A percentile compares a stretch with the other conserved stretches of the same genome.
phyloP scores from a whole-genome alignment of 345 rosid species.

The Mangifera indica region DNA sequence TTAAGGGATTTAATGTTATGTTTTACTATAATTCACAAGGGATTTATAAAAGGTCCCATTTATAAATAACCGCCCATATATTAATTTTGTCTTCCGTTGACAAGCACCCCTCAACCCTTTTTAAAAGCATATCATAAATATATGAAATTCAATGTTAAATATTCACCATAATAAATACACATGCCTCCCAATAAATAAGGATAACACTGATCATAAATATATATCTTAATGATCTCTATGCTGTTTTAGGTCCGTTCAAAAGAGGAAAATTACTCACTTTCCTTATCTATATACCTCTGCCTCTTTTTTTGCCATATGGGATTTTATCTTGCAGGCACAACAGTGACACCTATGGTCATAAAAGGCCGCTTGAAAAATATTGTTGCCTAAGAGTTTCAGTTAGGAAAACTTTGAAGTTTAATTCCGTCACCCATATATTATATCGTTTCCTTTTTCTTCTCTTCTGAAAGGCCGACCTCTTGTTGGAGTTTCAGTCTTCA shows the following conservation, averaged over 20 bases:
- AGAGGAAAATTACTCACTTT: neutral
- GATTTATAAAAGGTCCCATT: neutral
- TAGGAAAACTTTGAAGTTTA: neutral
- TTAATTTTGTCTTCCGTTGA: slow-evolving; percentile 16
- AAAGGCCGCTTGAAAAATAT: slow-evolving; percentile 23
- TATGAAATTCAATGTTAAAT: neutral
- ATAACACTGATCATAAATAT: neutral
- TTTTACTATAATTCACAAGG: too few species aligned
- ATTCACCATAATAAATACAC: neutral
- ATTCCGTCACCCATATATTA: neutral
- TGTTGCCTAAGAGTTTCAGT: slow-evolving; percentile 11
- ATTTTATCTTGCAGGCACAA: slow-evolving; percentile 23
- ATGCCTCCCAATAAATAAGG: neutral
- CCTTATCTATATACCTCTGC: neutral
- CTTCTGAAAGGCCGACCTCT: neutral
- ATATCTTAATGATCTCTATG: neutral
- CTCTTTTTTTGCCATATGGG: neutral
- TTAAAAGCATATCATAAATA: neutral
- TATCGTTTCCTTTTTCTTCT: neutral
- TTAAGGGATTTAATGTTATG: too few species aligned
- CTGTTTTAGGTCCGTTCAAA: neutral
- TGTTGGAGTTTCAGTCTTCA: slow-evolving; percentile 14
- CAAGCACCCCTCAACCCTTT: neutral
- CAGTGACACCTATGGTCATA: slow-evolving; percentile 29
- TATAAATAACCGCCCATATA: slow-evolving; percentile 21